Evolutionary conservation across 1,284 basidiomycete genomes (phyloP).

Genomic region (Acaromyces ingoldii): DNA sequence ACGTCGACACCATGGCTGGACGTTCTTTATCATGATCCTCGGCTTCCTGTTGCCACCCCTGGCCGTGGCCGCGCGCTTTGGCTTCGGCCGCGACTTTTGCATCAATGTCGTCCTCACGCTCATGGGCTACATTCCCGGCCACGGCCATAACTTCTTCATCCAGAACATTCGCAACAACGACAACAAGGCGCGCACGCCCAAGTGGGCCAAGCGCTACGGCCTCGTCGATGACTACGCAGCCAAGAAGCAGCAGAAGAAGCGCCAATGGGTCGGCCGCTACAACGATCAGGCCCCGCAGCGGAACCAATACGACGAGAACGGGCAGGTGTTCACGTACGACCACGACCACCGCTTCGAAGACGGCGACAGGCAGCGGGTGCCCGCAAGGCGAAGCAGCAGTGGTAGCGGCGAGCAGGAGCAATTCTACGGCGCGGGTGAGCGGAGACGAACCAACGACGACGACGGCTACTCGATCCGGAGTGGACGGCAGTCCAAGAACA

Average conservation of each 20-base stretch:
- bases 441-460: not conserved
- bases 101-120: conserved; percentile 83
- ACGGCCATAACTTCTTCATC: conserved; percentile 54
- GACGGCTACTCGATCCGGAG: conserved; percentile 8
- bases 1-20: conserved; percentile 34
- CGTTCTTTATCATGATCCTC: conserved; percentile 29
- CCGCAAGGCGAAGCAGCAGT: not conserved
- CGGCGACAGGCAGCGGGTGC: conserved; percentile 5
- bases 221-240: conserved; percentile 25
- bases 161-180: conserved; percentile 41
- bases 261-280: conserved; percentile 30
- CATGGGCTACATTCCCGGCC: conserved; percentile 61
- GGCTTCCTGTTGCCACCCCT: conserved; percentile 43
- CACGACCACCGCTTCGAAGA: conserved; percentile 13
- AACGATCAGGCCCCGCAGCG: conserved; percentile 21
- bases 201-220: conserved; percentile 37
- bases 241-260: conserved; percentile 20
- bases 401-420: conserved; percentile 2
- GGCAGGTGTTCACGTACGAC: conserved; percentile 14
- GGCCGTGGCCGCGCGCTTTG: conserved; percentile 89
- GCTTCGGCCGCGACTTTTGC: conserved; percentile 86
- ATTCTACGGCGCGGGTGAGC: conserved; percentile 6
- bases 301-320: conserved; percentile 31
- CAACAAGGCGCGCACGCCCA: conserved; percentile 29
- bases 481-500: not conserved